Evolutionary conservation across 2,329 filamentous ascomycete species (phyloP).

Genomic region (Epichloe scottii): DNA sequence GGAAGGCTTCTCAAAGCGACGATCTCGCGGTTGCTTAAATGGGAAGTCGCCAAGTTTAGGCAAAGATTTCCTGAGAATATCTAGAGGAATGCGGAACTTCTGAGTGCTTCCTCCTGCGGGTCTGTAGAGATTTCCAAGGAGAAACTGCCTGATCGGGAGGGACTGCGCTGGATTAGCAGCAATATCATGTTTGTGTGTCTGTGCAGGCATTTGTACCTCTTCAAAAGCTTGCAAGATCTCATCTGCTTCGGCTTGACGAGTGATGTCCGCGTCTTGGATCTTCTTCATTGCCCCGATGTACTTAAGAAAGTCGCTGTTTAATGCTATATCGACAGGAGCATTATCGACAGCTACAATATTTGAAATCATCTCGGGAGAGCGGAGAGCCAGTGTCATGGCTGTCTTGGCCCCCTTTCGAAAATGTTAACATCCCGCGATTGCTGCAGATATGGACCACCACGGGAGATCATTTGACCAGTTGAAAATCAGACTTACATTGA

Average conservation of each 20-base stretch:
- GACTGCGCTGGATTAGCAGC: slow-evolving; percentile 24
- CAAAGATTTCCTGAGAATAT: slow-evolving; percentile 53
- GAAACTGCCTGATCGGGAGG: slow-evolving; percentile 73
- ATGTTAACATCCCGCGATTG: not conserved
- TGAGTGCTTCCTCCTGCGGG: slow-evolving; percentile 37
- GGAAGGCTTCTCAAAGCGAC: slow-evolving; percentile 62
- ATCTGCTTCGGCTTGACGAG: slow-evolving; percentile 66
- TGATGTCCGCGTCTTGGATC: slow-evolving; percentile 57
- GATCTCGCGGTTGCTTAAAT: slow-evolving; percentile 57
- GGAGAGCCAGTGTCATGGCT: slow-evolving; percentile 75
- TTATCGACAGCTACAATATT: slow-evolving; percentile 83
- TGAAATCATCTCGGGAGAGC: slow-evolving; percentile 51
- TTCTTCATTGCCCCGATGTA: slow-evolving; percentile 79
- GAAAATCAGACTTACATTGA: slow-evolving; percentile 54
- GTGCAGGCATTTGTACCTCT: slow-evolving; percentile 29
- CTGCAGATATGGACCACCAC: not conserved
- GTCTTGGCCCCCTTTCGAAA: slow-evolving; percentile 68
- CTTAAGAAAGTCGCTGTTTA: slow-evolving; percentile 61
- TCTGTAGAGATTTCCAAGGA: slow-evolving; percentile 72
- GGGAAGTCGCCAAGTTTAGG: slow-evolving; percentile 80
- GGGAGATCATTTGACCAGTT: not conserved
- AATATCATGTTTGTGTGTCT: not conserved
- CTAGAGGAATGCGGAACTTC: slow-evolving; percentile 70
- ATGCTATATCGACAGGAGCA: slow-evolving; percentile 67
- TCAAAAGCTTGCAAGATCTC: slow-evolving; percentile 66